Evolutionary conservation across 2,329 filamentous ascomycete species (phyloP).

Genomic region (Calonectria ilicicola): DNA sequence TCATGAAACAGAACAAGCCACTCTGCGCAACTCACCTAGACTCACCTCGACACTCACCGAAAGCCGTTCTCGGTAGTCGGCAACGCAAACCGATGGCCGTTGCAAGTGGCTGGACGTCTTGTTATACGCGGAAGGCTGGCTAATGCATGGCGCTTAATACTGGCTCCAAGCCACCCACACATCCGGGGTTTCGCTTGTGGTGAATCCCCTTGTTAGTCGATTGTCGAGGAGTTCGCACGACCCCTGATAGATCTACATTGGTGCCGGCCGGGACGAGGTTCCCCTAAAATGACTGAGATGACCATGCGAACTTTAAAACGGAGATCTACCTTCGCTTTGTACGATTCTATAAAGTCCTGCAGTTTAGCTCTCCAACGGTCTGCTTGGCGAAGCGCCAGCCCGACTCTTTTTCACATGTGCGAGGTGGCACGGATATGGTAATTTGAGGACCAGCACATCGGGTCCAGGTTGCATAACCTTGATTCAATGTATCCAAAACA

Average conservation of each 20-base stretch:
- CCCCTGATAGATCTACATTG: slow-evolving; percentile 10
- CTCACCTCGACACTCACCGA: neutral
- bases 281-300: neutral
- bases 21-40: neutral
- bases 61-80: neutral
- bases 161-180: neutral
- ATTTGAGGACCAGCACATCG: neutral
- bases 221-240: neutral
- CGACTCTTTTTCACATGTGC: neutral
- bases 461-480: neutral
- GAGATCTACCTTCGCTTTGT: neutral
- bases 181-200: neutral
- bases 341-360: neutral
- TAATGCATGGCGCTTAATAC: neutral
- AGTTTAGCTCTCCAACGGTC: neutral
- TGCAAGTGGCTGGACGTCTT: neutral
- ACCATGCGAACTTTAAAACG: neutral
- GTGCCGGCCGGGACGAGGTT: neutral
- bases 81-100: neutral
- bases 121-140: neutral
- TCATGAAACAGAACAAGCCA: neutral
- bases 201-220: neutral
- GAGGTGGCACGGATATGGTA: neutral
- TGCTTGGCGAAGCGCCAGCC: neutral
- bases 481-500: neutral